Percentiles rank a stretch among this genome's conserved stretches.
Conservation (phyloP, 164 flowering plant genomes). For the Stephania yunnanensis region DNA sequence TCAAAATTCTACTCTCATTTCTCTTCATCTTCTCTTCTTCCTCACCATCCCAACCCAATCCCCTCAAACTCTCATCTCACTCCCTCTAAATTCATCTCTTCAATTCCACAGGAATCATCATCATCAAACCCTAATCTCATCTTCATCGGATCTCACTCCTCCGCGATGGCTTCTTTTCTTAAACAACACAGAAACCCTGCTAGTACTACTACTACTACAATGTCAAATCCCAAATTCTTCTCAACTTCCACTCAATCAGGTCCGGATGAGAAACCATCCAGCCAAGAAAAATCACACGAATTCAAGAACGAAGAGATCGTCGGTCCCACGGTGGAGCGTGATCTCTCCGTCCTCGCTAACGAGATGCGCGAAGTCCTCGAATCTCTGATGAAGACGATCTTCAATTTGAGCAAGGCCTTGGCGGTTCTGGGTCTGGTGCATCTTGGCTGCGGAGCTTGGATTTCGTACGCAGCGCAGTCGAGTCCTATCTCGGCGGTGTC, state of each 20-base stretch:
- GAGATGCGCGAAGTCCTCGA: slow-evolving; percentile 49
- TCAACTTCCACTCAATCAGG: slow-evolving; percentile 12
- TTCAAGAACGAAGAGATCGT: slow-evolving; percentile 31
- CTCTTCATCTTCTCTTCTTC: slow-evolving; percentile 5
- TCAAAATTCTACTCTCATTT: not conserved
- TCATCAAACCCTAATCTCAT: slow-evolving; percentile 12
- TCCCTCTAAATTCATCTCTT: not conserved
- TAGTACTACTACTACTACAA: not conserved
- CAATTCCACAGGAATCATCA: not conserved
- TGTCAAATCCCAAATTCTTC: not conserved
- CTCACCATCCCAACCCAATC: not conserved
- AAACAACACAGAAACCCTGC: not conserved
- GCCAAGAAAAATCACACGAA: slow-evolving; percentile 9
- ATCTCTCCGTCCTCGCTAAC: slow-evolving; percentile 28
- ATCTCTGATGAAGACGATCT: slow-evolving; percentile 53
- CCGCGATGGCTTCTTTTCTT: not conserved
- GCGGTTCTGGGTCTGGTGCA: slow-evolving; percentile 68
- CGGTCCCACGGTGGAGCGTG: slow-evolving; percentile 35
- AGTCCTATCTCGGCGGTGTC: slow-evolving; percentile 42
- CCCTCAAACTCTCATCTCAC: not conserved
- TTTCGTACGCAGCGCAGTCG: slow-evolving; percentile 38
- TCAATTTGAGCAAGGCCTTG: slow-evolving; percentile 49
- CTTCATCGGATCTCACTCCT: slow-evolving; percentile 16
- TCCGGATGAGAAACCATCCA: not conserved
- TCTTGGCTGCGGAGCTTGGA: slow-evolving; percentile 76